Base-by-base conservation (phyloP, 2,329 filamentous ascomycete genomes). In the Incumbomyces lentus region DNA sequence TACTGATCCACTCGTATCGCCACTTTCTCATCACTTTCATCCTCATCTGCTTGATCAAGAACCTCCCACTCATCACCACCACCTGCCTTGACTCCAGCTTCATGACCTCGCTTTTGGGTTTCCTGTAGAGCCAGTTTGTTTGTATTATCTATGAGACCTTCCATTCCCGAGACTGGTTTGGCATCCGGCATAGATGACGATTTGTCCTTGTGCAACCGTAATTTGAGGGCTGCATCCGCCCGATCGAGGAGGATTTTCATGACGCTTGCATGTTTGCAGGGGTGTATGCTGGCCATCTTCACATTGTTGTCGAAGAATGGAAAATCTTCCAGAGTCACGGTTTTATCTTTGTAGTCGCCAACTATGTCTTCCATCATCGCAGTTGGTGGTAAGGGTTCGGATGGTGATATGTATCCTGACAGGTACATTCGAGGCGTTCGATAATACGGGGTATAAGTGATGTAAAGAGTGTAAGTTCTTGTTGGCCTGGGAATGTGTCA, bases 231-330 rank as follows among this genome's bases (percentile, higher is more conserved):
- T 17, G 87, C 87, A 62, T 98, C 90, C 39, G 92, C 92, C 31
- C 92, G 86, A 66, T 96, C 92, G 33, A 98, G 82, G 3, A 98
- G 78, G 17, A 86, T 86, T 70, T 96, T 98, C 92, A 98, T 98
- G 57, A 98, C 92, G 22, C 84, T 84, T 8, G 92, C 92, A 63
- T 98, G 92, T 64, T 92, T 93, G 77, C 92, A 98, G 2, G 92
- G 92, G 62, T 98, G 92, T 12, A 98, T 86, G 29, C 84, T 92
- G 30, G 90, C 92, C 78, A 95, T 98, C 72, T 95, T 95, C 62
- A 95, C 80, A 58, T 81, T 82, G 60, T 86, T 83, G 54, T 86
- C 84, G 63, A 93, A 92, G 71, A 94, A 95, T 39, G 87, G 88
- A 62, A 98, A 98, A 66, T 95, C 88, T 64, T 98, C 92, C 49